These are phyloP conservation scores for Paratrypanosoma confusum DNA, from an alignment of 208 protist genomes.

Conservation along the genomic window DNA sequence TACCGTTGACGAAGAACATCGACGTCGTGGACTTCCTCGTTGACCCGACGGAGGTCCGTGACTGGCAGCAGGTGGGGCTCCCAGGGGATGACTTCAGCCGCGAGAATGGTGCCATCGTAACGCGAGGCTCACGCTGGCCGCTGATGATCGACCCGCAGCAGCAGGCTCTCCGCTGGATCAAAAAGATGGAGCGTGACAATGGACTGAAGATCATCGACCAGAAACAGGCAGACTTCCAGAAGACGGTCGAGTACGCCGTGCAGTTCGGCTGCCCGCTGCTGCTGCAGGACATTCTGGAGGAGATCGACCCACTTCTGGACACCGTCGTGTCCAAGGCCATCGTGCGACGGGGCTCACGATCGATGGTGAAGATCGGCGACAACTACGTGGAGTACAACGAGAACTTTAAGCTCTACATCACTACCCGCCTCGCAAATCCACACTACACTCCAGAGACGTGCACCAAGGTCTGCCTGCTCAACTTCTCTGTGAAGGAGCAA, in stretches of 20 bases:
- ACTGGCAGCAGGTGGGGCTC: slow-evolving; percentile 96
- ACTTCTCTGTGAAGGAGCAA: slow-evolving; percentile 97
- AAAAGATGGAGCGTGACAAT: slow-evolving; percentile 90
- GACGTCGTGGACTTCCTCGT: slow-evolving; percentile 92
- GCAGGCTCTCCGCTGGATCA: slow-evolving; percentile 99
- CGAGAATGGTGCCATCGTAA: slow-evolving; percentile 97
- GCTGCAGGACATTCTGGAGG: slow-evolving; percentile 95
- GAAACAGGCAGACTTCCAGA: slow-evolving; percentile 93
- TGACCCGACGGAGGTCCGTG: slow-evolving; percentile 91
- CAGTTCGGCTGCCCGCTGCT: slow-evolving; percentile 95
- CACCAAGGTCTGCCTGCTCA: slow-evolving; percentile 95
- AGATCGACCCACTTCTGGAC: slow-evolving; percentile 96
- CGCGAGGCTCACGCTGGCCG: slow-evolving; percentile 91
- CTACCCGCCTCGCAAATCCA: slow-evolving; percentile 95
- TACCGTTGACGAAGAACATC: slow-evolving; percentile 82
- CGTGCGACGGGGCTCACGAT: slow-evolving; percentile 85
- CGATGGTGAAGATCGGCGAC: slow-evolving; percentile 94
- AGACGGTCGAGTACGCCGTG: slow-evolving; percentile 94
- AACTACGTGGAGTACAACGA: slow-evolving; percentile 96
- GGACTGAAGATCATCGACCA: slow-evolving; percentile 91
- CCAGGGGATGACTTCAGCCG: slow-evolving; percentile 93
- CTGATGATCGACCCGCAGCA: slow-evolving; percentile 99
- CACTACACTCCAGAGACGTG: slow-evolving; percentile 97
- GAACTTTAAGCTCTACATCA: slow-evolving; percentile 97
- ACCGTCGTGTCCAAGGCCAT: slow-evolving; percentile 92